Evolutionary conservation across 2,329 filamentous ascomycete species (phyloP).

Genomic region (Herpomyces periplanetae): DNA sequence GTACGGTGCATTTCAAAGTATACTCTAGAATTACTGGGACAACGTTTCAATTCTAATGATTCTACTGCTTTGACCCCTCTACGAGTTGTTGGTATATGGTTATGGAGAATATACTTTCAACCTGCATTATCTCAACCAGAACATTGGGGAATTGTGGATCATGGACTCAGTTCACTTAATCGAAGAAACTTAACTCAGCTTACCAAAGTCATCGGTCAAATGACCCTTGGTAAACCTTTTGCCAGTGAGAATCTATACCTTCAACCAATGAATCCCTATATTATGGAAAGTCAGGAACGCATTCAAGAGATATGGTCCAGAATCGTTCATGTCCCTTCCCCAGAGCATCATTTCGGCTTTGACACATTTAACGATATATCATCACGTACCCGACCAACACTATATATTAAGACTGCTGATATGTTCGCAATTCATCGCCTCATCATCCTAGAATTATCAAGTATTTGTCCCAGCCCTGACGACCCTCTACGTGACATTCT

Average conservation of each 20-base stretch:
- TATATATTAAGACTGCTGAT: conserved; percentile 97
- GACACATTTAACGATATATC: conserved; percentile 97
- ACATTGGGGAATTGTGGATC: conserved; percentile 66
- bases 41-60: conserved; percentile 40
- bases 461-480: conserved; percentile 38
- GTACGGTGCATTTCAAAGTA: conserved; percentile 57
- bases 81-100: conserved; percentile 53
- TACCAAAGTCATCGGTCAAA: conserved; percentile 57
- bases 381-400: conserved; percentile 67
- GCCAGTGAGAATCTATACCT: conserved; percentile 81
- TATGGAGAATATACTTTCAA: conserved; percentile 76
- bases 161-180: conserved; percentile 50
- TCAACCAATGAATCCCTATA: conserved; percentile 67
- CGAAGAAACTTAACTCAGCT: conserved; percentile 73
- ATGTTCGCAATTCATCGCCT: conserved; percentile 85
- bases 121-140: conserved; percentile 64
- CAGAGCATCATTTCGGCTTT: conserved; percentile 76
- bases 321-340: conserved; percentile 48
- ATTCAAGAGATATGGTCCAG: conserved; percentile 25
- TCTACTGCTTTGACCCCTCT: conserved; percentile 35
- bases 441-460: conserved; percentile 33
- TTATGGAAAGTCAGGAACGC: conserved; percentile 45
- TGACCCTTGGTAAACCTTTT: conserved; percentile 56
- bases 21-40: conserved; percentile 34
- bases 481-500: conserved; percentile 68